Evolutionary conservation across 768 basidiomycete species (phyloP), one percentile per base, ranked within the genome.

Genomic region (Tremella fuciformis): DNA sequence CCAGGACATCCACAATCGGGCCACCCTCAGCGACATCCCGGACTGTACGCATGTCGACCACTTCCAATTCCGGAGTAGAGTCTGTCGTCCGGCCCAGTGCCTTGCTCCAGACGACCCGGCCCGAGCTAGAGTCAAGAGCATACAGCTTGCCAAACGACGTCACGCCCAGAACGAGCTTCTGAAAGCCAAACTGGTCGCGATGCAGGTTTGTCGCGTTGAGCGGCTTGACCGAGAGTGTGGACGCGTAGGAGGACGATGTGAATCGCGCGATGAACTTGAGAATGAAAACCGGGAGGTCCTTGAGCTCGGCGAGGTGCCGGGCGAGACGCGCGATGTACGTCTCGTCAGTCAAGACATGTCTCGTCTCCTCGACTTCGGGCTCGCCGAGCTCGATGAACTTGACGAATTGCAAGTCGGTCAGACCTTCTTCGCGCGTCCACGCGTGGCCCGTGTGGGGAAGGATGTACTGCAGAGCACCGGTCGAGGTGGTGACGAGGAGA

Each of bases 131-230:
- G 66, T 96, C 91, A 42, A 97, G 77, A 0, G 85, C 92, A 67
- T 85, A 91, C 0, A 92, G 64, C 67, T 89, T 91, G 1, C 91
- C 90, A 25, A 82, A 80, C 0, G 79, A 64, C 2, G 88, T 90
- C 0, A 85, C 87, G 6, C 80, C 82, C 3, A 94, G 83, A 46
- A 93, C 83, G 25, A 96, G 75, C 71, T 96, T 89, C 38, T 87
- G 82, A 78, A 96, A 90, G 0, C 91, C 91, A 71, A 93, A 94
- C 0, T 85, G 76, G 68, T 93, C 91, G 3, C 89, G 84, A 53
- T 58, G 80, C 0, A 86, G 79, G 0, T 77, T 58, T 21, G 78
- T 80, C 29, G 71, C 61, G 15, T 76, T 73, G 21, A 79, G 73
- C 8, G 79, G 68, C 1, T 58, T 19, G 29, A 34, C 29, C 1